A percentile compares a stretch with the other conserved stretches of the same genome.
Conservation (phyloP, 495 filamentous ascomycete species). For the Xylaria scruposa region DNA sequence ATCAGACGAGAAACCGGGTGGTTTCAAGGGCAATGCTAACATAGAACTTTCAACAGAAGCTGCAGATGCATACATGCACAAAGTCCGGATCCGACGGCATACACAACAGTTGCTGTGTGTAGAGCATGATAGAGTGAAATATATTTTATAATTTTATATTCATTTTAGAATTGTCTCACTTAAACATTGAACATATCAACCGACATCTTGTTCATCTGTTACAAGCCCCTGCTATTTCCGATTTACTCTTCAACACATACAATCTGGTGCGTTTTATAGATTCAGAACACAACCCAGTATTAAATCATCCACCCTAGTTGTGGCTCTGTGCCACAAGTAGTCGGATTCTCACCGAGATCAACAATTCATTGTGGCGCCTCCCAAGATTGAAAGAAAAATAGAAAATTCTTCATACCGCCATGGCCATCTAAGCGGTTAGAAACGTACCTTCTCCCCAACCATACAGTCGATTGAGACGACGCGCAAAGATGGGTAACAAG, state of each 20-base stretch:
- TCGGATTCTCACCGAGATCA: not conserved
- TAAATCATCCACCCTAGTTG: not conserved
- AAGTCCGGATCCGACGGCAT: not conserved
- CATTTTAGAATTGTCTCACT: not conserved
- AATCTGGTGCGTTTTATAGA: not conserved
- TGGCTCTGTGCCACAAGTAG: not conserved
- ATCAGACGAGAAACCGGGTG: not conserved
- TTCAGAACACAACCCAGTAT: not conserved
- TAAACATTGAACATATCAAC: not conserved
- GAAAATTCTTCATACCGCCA: not conserved
- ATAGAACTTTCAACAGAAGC: not conserved
- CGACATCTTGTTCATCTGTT: not conserved
- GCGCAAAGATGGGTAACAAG: slow-evolving; percentile 25
- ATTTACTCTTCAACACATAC: not conserved
- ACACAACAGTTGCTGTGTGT: not conserved
- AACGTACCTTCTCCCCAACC: slow-evolving; percentile 37
- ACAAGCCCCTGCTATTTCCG: too few species aligned
- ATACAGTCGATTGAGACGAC: slow-evolving; percentile 34
- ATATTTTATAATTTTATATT: too few species aligned
- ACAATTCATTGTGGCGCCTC: not conserved
- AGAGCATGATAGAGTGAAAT: not conserved
- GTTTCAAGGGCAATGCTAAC: not conserved
- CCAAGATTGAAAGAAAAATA: not conserved
- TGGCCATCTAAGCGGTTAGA: not conserved
- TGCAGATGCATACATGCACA: not conserved